Conservation (phyloP, 176 grass and related monocot genomes). For the Aechmea fasciata region DNA sequence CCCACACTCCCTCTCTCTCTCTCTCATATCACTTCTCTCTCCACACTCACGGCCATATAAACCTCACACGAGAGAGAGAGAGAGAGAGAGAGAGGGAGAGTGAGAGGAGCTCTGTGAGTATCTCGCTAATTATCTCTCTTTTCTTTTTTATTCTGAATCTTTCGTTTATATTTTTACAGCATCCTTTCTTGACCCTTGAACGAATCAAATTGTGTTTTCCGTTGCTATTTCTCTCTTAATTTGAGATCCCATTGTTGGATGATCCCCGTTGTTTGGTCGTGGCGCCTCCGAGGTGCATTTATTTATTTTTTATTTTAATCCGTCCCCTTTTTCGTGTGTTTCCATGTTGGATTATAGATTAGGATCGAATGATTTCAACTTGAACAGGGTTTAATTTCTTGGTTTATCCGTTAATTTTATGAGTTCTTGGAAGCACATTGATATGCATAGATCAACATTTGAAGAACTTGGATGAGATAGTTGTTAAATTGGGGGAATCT, state of each 20-base stretch:
- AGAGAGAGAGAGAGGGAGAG: conserved; percentile 7
- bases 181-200: too few species aligned
- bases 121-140: too few species aligned
- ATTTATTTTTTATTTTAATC: background rate
- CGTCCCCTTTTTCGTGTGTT: background rate
- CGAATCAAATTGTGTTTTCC: background rate
- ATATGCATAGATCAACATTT: too few species aligned
- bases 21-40: background rate
- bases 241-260: background rate
- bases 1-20: conserved; percentile 5
- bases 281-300: background rate
- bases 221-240: background rate
- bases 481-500: background rate
- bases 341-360: background rate
- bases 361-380: background rate
- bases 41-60: background rate
- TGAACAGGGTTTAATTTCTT: background rate
- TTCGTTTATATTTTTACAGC: too few species aligned
- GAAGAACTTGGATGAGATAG: background rate
- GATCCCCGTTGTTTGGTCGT: background rate
- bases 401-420: too few species aligned
- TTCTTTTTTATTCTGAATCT: too few species aligned
- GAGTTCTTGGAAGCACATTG: too few species aligned
- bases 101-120: background rate
- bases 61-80: background rate